Percentiles rank a stretch among this genome's conserved stretches.
These are phyloP conservation scores for Cryptosporidium canis DNA, from an alignment of 169 alveolate genomes.

Conservation along the genomic window DNA sequence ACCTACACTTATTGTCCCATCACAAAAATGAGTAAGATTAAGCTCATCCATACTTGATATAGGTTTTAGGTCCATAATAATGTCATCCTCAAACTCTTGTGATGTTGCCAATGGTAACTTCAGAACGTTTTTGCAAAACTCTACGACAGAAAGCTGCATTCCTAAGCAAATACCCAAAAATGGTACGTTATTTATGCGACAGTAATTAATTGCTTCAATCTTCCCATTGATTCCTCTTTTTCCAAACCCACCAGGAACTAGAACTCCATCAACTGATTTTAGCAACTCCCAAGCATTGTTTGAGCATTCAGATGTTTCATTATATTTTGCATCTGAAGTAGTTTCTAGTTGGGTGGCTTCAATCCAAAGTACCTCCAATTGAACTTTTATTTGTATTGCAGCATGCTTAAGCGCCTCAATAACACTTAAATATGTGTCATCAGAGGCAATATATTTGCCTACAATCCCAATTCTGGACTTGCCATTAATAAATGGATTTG, in stretches of 20 bases:
- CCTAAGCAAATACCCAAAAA: slow-evolving; percentile 94
- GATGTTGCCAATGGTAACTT: slow-evolving; percentile 80
- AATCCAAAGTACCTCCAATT: slow-evolving; percentile 78
- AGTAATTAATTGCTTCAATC: slow-evolving; percentile 85
- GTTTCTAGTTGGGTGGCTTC: slow-evolving; percentile 81
- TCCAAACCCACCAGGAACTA: slow-evolving; percentile 96
- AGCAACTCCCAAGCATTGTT: slow-evolving; percentile 80
- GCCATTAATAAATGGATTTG: slow-evolving; percentile 61
- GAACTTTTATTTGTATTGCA: slow-evolving; percentile 84
- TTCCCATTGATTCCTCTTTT: slow-evolving; percentile 93
- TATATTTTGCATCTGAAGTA: slow-evolving; percentile 37
- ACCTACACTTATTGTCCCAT: slow-evolving; percentile 22
- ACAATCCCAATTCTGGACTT: slow-evolving; percentile 86
- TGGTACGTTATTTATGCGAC: slow-evolving; percentile 88
- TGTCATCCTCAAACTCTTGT: slow-evolving; percentile 81
- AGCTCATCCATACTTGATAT: slow-evolving; percentile 64
- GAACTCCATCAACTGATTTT: slow-evolving; percentile 86
- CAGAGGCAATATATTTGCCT: slow-evolving; percentile 92
- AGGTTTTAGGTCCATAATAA: not conserved
- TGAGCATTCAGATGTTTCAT: slow-evolving; percentile 59
- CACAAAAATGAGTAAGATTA: not conserved
- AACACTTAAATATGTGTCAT: slow-evolving; percentile 92
- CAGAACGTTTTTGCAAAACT: slow-evolving; percentile 79
- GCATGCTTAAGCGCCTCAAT: slow-evolving; percentile 93
- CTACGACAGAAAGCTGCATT: slow-evolving; percentile 92